Conservation (phyloP, 345 rosid species). For the Hibiscus trionum region DNA sequence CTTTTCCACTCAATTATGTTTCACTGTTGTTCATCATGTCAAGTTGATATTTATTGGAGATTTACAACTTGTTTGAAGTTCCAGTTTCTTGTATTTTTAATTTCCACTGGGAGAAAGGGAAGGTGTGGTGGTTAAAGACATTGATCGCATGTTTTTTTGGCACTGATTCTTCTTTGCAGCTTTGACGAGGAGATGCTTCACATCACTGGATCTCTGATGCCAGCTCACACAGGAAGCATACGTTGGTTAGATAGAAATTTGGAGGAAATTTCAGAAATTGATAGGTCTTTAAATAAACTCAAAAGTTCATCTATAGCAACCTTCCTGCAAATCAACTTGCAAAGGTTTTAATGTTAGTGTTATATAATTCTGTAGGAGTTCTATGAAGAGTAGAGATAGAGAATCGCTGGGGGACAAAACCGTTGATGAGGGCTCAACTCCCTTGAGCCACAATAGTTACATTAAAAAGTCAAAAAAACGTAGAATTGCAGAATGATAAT, state of each 20-base stretch:
- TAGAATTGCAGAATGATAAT: constrained; percentile 19
- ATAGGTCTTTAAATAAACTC: constrained; percentile 28
- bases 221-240: constrained; percentile 50
- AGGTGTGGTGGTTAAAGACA: neutral
- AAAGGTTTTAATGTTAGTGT: neutral
- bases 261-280: constrained; percentile 19
- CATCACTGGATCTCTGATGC: constrained; percentile 56
- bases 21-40: neutral
- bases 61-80: neutral
- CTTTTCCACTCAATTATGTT: neutral
- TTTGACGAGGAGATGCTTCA: constrained; percentile 67
- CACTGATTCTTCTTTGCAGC: constrained; percentile 36
- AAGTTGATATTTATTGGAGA: neutral
- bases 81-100: neutral
- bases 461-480: constrained; percentile 34
- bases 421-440: constrained; percentile 4
- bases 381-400: constrained; percentile 27
- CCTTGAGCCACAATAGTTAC: constrained; percentile 4
- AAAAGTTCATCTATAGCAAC: neutral
- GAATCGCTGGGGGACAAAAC: constrained; percentile 22
- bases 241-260: constrained; percentile 48
- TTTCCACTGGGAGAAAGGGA: neutral
- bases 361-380: constrained; percentile 20
- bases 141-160: constrained; percentile 2
- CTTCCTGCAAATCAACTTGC: neutral